Evolutionary conservation across 345 rosid species (phyloP).

Genomic region (Eucalyptus tenuipes): DNA sequence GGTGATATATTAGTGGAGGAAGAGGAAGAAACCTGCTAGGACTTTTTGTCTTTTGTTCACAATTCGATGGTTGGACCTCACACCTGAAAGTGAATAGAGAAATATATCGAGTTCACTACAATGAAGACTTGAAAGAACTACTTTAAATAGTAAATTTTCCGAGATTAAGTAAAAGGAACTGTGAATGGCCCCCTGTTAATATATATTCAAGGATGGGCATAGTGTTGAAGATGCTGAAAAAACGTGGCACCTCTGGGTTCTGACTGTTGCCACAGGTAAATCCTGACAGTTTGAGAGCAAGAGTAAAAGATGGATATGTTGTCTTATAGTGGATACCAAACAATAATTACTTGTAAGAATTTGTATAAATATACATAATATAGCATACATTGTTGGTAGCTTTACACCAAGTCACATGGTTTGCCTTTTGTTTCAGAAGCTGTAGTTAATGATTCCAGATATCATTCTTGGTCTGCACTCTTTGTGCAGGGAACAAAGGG

Average conservation of each 20-base stretch:
- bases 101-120: not conserved
- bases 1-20: not conserved
- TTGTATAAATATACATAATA: not conserved
- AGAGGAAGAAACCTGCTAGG: not conserved
- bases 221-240: not conserved
- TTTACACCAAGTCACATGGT: not conserved
- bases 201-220: not conserved
- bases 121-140: not conserved
- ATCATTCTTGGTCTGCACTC: not conserved
- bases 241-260: not conserved
- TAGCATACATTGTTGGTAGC: not conserved
- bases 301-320: not conserved
- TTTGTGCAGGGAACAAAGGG: conserved; percentile 37
- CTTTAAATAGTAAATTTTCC: not conserved
- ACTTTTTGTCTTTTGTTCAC: not conserved
- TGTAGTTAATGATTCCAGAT: not conserved
- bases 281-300: not conserved
- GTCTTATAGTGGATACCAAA: not conserved
- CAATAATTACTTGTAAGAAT: not conserved
- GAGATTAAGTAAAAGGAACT: not conserved
- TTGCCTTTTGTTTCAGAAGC: not conserved
- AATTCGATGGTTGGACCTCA: not conserved
- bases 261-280: not conserved
- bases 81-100: not conserved
- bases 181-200: not conserved